Evolutionary conservation across 2,329 filamentous ascomycete genomes (phyloP), one percentile per base, ranked within the genome.

Genomic region (Nannizzia gypsea): DNA sequence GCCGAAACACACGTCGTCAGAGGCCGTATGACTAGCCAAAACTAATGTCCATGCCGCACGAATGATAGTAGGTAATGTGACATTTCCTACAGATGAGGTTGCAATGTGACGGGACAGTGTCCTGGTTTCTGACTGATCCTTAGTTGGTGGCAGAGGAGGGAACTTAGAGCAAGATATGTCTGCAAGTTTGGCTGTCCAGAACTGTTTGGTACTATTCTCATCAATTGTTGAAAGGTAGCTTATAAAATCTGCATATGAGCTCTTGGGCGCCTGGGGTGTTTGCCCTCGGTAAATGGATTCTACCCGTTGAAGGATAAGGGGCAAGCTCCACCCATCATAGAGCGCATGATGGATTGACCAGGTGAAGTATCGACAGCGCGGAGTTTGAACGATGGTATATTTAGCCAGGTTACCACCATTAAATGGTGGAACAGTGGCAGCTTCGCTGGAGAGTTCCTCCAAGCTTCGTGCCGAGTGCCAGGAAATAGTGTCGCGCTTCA

Each of bases 271-370:
- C 6, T 46, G 26, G n/a, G 58, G 58, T 8, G 22, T 13, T 17
- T 62, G 20, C 17, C 60, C 59, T 15, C 60, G 64, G 61, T 75
- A 75, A 17, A 72, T 69, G 26, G 72, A 67, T 44, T 74, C 69
- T 2, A 76, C 69, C 59, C 69, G 69, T 15, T 68, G 65, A 50
- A 74, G 67, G 26, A 76, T 67, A 13, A 74, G 65, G 2, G 71
- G 68, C 57, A 75, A 65, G 50, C 72, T 76, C 74, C 72, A 77
- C 8, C 78, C 79, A 67, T 81, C 79, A 62, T 81, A 81, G 1
- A 81, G 68, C 3, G 77, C 77, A 58, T 81, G 79, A 60, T 81
- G 79, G 57, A 79, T 73, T 0, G 76, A 77, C 70, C 77, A 78
- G 2, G 79, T 71, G 17, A 81, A 76, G 63, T 77, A 73, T 1